Evolutionary conservation across 352 stramenopile species (phyloP).

Genomic region (Aphanomyces cochlioides): DNA sequence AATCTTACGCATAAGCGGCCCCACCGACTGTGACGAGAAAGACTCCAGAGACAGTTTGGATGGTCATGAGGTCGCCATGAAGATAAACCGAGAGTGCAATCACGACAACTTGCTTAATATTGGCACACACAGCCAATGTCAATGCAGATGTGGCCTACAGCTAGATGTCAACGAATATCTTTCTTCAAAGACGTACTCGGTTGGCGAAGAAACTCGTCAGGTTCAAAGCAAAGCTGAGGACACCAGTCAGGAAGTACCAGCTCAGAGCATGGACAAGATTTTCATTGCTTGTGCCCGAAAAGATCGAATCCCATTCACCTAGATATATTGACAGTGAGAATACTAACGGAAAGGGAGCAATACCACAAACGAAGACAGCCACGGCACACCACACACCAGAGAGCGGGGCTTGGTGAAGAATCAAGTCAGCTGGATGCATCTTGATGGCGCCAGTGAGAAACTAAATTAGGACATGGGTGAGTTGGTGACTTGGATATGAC

Average conservation of each 20-base stretch:
- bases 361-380: constrained; percentile 67
- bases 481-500: neutral
- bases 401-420: constrained; percentile 90
- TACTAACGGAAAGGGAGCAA: constrained; percentile 27
- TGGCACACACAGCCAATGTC: constrained; percentile 90
- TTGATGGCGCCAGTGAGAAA: constrained; percentile 92
- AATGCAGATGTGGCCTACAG: constrained; percentile 83
- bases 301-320: constrained; percentile 50
- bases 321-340: neutral
- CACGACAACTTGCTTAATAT: constrained; percentile 93
- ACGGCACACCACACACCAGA: constrained; percentile 87
- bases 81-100: constrained; percentile 77
- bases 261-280: constrained; percentile 37
- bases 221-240: constrained; percentile 92
- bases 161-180: neutral
- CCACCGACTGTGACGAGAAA: constrained; percentile 63
- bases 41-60: constrained; percentile 67
- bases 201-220: constrained; percentile 93
- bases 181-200: constrained; percentile 42
- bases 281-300: too few relatives aligned
- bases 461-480: constrained; percentile 27
- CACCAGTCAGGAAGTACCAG: constrained; percentile 82
- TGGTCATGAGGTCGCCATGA: constrained; percentile 65
- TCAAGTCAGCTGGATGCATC: constrained; percentile 89
- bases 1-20: constrained; percentile 54